These are phyloP conservation scores for Leccinum solheimii DNA, from an alignment of 1,284 basidiomycete genomes.

Conservation along the genomic window DNA sequence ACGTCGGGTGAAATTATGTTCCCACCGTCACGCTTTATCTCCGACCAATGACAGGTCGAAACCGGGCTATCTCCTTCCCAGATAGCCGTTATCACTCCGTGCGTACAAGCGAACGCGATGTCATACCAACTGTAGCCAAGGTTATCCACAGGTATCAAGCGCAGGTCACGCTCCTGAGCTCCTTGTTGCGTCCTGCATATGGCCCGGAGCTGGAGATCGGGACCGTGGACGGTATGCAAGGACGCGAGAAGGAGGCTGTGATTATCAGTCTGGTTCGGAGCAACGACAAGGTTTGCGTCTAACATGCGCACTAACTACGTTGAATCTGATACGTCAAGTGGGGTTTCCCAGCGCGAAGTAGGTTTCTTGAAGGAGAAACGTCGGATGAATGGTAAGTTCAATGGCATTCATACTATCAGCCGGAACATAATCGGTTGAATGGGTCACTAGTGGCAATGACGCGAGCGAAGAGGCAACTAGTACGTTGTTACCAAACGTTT, in stretches of 20 bases:
- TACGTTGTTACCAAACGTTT: constrained; percentile 33
- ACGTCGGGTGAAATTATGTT: constrained; percentile 25
- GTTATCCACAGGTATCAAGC: constrained; percentile 71
- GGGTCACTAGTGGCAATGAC: constrained; percentile 83
- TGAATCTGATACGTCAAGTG: background rate
- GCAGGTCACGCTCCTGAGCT: constrained; percentile 80
- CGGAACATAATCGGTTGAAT: background rate
- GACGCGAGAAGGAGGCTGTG: constrained; percentile 88
- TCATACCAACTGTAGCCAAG: constrained; percentile 1
- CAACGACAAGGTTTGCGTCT: constrained; percentile 63
- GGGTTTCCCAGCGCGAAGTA: constrained; percentile 68
- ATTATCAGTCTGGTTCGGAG: constrained; percentile 88
- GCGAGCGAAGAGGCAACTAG: constrained; percentile 84
- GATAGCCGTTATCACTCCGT: constrained; percentile 92
- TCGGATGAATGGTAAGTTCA: constrained; percentile 75
- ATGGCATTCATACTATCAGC: background rate
- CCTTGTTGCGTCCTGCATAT: constrained; percentile 65
- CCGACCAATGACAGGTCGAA: constrained; percentile 48
- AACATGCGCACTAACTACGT: constrained; percentile 32
- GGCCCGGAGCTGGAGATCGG: constrained; percentile 83
- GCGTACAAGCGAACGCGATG: constrained; percentile 11
- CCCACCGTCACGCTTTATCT: background rate
- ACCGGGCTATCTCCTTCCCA: constrained; percentile 71
- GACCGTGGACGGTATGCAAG: constrained; percentile 92
- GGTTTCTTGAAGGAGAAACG: constrained; percentile 92